These are phyloP conservation scores for Blastobotrys petasosporus DNA, from an alignment of 1,139 yeast species.

Conservation along the genomic window DNA sequence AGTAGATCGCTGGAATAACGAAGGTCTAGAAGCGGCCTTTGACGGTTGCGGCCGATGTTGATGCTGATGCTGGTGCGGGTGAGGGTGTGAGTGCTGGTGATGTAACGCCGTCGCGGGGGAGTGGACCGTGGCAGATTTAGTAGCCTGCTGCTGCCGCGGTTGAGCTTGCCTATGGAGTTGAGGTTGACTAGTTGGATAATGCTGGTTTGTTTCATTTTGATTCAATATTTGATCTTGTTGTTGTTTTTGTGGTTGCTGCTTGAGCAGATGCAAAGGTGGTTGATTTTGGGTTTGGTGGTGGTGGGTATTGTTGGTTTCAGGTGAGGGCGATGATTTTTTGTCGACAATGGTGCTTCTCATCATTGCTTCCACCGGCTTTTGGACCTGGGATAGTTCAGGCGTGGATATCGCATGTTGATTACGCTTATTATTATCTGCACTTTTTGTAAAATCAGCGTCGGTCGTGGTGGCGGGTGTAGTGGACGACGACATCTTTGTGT, in stretches of 20 bases:
- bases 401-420: neutral
- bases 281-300: slow-evolving; percentile 8
- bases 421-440: neutral
- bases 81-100: neutral
- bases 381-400: neutral
- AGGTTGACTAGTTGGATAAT: too few species aligned
- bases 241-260: too few species aligned
- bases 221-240: too few species aligned
- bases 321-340: too few species aligned
- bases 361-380: neutral
- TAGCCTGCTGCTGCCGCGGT: slow-evolving; percentile 15
- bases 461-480: neutral
- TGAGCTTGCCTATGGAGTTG: slow-evolving; percentile 14
- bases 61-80: neutral
- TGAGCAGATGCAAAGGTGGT: neutral
- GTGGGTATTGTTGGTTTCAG: slow-evolving; percentile 4
- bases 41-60: neutral
- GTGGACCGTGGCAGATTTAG: slow-evolving; percentile 1
- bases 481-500: neutral
- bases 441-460: neutral
- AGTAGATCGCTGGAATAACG: slow-evolving; percentile 9
- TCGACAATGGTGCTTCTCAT: too few species aligned
- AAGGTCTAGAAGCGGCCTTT: slow-evolving; percentile 8
- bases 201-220: too few species aligned
- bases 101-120: slow-evolving; percentile 5